These are phyloP conservation scores for Coemansia sp. DNA, from an alignment of 192 early-diverging fungal species.

Conservation along the genomic window DNA sequence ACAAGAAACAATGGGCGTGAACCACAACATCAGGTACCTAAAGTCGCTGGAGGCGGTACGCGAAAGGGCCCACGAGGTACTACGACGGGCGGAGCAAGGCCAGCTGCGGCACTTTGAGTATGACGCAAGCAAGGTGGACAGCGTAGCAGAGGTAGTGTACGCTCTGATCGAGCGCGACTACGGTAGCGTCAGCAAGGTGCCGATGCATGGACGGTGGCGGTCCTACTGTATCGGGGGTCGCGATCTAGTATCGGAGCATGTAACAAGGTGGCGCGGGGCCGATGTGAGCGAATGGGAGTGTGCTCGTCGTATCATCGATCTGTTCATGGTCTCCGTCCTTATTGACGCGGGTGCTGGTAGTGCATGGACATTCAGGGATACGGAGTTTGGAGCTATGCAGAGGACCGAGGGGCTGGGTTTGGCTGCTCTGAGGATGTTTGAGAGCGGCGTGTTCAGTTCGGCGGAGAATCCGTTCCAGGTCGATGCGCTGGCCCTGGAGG, in stretches of 20 bases:
- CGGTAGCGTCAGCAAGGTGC: constrained; percentile 62
- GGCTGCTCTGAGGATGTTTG: constrained; percentile 84
- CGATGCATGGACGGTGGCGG: constrained; percentile 85
- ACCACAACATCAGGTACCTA: constrained; percentile 53
- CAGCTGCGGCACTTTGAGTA: constrained; percentile 73
- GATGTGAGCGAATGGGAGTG: constrained; percentile 50
- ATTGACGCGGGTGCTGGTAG: constrained; percentile 92
- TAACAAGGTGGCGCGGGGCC: constrained; percentile 24
- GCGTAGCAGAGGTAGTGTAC: constrained; percentile 69
- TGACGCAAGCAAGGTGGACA: constrained; percentile 60
- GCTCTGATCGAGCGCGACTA: constrained; percentile 74
- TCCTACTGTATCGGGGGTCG: constrained; percentile 63
- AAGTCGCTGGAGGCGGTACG: constrained; percentile 75
- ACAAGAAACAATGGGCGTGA: constrained; percentile 14
- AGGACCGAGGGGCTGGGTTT: constrained; percentile 87
- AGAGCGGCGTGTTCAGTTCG: constrained; percentile 66
- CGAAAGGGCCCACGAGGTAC: constrained; percentile 64
- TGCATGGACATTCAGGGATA: constrained; percentile 72
- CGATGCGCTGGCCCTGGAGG: constrained; percentile 56
- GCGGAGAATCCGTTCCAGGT: constrained; percentile 61
- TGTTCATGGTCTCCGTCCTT: constrained; percentile 87
- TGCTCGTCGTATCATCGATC: constrained; percentile 73
- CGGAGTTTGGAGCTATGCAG: constrained; percentile 42
- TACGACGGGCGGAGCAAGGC: constrained; percentile 56
- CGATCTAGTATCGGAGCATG: constrained; percentile 54